Conservation (phyloP, 2,329 filamentous ascomycete genomes). For the Claviceps pusilla region DNA sequence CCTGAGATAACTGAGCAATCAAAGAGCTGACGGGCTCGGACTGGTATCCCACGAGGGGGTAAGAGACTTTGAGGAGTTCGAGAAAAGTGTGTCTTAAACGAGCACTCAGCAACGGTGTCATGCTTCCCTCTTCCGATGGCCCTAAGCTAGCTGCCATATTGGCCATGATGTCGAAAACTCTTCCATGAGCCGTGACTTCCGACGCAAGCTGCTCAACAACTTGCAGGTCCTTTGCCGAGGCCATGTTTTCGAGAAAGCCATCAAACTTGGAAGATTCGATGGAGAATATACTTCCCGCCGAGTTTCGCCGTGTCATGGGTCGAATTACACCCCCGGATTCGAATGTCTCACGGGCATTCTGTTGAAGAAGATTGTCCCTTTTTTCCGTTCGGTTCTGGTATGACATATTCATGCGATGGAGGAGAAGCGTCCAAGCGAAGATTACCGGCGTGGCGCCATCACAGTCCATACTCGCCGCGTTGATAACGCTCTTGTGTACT, state of each 20-base stretch:
- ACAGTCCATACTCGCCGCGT: conserved; percentile 40
- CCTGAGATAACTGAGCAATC: conserved; percentile 46
- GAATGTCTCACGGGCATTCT: conserved; percentile 43
- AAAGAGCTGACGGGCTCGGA: conserved; percentile 54
- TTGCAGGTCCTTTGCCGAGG: conserved; percentile 35
- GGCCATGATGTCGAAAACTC: conserved; percentile 38
- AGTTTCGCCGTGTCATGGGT: conserved; percentile 36
- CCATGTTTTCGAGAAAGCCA: conserved; percentile 36
- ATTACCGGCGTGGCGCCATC: conserved; percentile 55
- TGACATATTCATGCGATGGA: conserved; percentile 52
- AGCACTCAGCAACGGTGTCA: conserved; percentile 42
- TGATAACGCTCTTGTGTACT: conserved; percentile 56
- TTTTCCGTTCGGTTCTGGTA: conserved; percentile 48
- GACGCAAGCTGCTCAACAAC: conserved; percentile 35
- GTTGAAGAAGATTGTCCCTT: conserved; percentile 41
- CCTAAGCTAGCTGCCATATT: conserved; percentile 35
- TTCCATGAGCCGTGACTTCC: conserved; percentile 32
- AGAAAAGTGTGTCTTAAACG: conserved; percentile 51
- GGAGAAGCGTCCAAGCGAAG: conserved; percentile 67
- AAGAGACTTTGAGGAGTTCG: conserved; percentile 53
- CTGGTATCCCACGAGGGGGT: conserved; percentile 55
- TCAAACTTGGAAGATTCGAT: conserved; percentile 47
- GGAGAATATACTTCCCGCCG: conserved; percentile 46
- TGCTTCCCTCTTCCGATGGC: conserved; percentile 28
- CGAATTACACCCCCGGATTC: conserved; percentile 30